Conservation (phyloP, 2,329 filamentous ascomycete genomes). For the Dactylellina parvicollis region DNA sequence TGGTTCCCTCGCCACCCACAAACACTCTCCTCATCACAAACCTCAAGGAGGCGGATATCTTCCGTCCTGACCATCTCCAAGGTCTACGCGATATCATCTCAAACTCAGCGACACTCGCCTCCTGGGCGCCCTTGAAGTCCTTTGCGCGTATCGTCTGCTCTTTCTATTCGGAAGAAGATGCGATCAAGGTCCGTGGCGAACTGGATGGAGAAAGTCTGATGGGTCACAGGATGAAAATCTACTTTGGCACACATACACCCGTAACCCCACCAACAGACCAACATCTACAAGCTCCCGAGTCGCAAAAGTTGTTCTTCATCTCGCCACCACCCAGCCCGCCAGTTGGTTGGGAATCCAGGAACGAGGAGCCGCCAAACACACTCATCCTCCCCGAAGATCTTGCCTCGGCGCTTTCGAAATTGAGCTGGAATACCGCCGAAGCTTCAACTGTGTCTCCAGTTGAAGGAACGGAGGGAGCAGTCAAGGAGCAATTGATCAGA, state of each 20-base stretch:
- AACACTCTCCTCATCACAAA: constrained; percentile 89
- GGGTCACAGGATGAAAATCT: constrained; percentile 75
- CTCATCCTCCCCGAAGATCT: constrained; percentile 75
- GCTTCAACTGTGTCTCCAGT: constrained; percentile 56
- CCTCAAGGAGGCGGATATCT: constrained; percentile 77
- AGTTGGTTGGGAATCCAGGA: constrained; percentile 74
- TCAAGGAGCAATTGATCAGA: constrained; percentile 58
- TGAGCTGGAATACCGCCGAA: constrained; percentile 60
- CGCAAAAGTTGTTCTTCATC: constrained; percentile 75
- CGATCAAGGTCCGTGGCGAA: constrained; percentile 74
- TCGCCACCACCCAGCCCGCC: constrained; percentile 75
- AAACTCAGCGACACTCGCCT: constrained; percentile 75
- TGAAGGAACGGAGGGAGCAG: constrained; percentile 62
- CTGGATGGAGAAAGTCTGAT: constrained; percentile 80
- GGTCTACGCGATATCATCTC: constrained; percentile 77
- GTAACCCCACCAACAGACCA: constrained; percentile 68
- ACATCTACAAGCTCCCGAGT: constrained; percentile 74
- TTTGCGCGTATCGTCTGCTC: constrained; percentile 84
- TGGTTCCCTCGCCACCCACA: constrained; percentile 76
- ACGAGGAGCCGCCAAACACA: constrained; percentile 77
- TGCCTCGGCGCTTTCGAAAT: constrained; percentile 72
- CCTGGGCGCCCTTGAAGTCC: constrained; percentile 82
- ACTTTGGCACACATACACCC: constrained; percentile 73
- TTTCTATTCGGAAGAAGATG: constrained; percentile 76
- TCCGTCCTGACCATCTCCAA: constrained; percentile 77